Evolutionary conservation across 2,329 filamentous ascomycete genomes (phyloP).

Genomic region (Phoma herbarum): DNA sequence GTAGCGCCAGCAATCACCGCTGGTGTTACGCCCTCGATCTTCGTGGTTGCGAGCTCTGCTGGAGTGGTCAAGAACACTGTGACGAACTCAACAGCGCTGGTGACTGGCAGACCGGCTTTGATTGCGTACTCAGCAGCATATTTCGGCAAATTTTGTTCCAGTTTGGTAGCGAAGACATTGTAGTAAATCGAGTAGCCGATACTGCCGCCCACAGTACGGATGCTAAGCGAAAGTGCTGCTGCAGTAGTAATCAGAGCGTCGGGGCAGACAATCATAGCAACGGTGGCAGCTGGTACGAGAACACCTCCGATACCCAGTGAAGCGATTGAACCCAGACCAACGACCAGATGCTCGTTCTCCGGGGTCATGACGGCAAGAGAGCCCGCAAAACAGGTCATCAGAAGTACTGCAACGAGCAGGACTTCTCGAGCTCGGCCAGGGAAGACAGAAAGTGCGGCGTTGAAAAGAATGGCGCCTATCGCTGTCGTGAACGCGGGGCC

Average conservation of each 20-base stretch:
- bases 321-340: constrained; percentile 45
- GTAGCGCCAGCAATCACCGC: constrained; percentile 38
- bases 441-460: constrained; percentile 38
- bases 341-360: constrained; percentile 41
- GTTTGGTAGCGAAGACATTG: constrained; percentile 47
- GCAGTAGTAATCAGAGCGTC: constrained; percentile 48
- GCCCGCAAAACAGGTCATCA: constrained; percentile 47
- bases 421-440: constrained; percentile 38
- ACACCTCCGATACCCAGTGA: constrained; percentile 52
- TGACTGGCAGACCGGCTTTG: constrained; percentile 51
- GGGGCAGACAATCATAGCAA: constrained; percentile 47
- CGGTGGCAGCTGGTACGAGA: constrained; percentile 46
- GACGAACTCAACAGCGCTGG: constrained; percentile 50
- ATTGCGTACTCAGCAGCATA: constrained; percentile 43
- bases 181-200: constrained; percentile 51
- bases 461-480: constrained; percentile 43
- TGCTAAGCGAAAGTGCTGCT: constrained; percentile 56
- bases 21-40: constrained; percentile 39
- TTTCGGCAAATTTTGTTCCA: constrained; percentile 34
- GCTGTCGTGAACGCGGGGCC: constrained; percentile 37
- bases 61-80: constrained; percentile 41
- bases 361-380: constrained; percentile 43
- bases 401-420: constrained; percentile 40
- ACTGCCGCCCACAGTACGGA: constrained; percentile 54
- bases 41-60: constrained; percentile 24